Base-by-base conservation (phyloP, 192 early-diverging fungal genomes). In the Gaertneriomyces sp. region DNA sequence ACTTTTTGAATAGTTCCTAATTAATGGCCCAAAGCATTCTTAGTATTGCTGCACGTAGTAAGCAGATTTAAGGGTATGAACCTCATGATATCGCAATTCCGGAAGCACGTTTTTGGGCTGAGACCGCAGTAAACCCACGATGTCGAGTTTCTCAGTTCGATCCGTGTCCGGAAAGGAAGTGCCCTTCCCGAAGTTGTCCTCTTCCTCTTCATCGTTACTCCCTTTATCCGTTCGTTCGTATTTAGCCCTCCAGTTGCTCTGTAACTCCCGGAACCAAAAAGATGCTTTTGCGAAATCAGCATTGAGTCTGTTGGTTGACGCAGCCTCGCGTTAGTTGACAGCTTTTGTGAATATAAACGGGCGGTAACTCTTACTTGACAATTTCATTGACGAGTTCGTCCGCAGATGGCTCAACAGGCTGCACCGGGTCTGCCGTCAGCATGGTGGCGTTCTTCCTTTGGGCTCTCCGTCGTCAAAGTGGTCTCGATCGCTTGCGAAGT, bases 1-100 rank as follows among this genome's bases (percentile, higher is more conserved):
- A 66, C 63, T 84, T 84, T 39, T 69, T 61, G 53, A 84, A 81
- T n/a, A 79, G 72, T 25, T 80, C 79, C 79, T 84, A n/a, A 44
- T 4, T 53, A 12, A 11, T 43, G 56, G 11, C 17, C 19, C 4
- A 47, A 42, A 45, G 45, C 14, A 14, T 14, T 0, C 14, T 14
- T 56, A 38, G 4, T 39, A 56, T 56, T 25, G 2, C 54, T 16
- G 54, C 14, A 56, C 16, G 17, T 16, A 25, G 20, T 14, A 39
- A 12, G 12, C 39, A 39, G n/a, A n/a, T 17, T 17, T n/a, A 6
- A 0, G 20, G 20, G 3, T 7, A 12, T 56, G 47, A 33, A 75
- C 77, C 68, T 79, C 69, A 61, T 79, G 73, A 55, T 73, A 79
- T 20, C 58, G n/a, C 4, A 74, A 53, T 58, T 79, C 77, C 17